A percentile compares a stretch with the other conserved stretches of the same genome.
Conservation (phyloP, 495 filamentous ascomycete genomes). For the Trichoderma asperelloides region DNA sequence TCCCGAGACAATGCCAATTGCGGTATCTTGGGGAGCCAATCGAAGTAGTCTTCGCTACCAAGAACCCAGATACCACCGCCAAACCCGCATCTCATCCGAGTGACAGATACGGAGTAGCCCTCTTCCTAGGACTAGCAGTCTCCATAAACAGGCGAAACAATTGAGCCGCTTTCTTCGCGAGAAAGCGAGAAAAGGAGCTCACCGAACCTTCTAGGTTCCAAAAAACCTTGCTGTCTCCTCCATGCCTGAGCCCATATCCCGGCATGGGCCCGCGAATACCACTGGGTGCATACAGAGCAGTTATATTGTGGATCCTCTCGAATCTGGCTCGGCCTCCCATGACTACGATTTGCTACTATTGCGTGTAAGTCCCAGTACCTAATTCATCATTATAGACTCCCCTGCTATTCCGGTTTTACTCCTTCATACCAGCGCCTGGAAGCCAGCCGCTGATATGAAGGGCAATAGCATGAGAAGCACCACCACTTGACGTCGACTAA, state of each 20-base stretch:
- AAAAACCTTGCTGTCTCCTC: not conserved
- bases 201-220: slow-evolving; percentile 1
- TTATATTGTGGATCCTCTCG: no score
- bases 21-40: not conserved
- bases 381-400: not conserved
- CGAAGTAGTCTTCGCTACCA: not conserved
- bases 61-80: not conserved
- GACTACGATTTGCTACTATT: no score
- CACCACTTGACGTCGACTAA: not conserved
- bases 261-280: not conserved
- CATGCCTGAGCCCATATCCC: not conserved
- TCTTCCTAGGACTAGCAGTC: not conserved
- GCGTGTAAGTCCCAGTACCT: no score
- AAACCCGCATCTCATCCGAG: not conserved
- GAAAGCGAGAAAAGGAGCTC: not conserved
- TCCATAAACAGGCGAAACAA: not conserved
- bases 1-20: not conserved
- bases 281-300: not conserved
- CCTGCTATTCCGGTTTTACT: not conserved
- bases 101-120: not conserved
- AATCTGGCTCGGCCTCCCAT: no score
- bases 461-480: not conserved
- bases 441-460: not conserved
- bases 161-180: not conserved
- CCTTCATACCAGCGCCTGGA: not conserved